Percentiles rank a stretch among this genome's conserved stretches.
Conservation (phyloP, 164 flowering plant genomes). For the Kalanchoe fedtschenkoi region DNA sequence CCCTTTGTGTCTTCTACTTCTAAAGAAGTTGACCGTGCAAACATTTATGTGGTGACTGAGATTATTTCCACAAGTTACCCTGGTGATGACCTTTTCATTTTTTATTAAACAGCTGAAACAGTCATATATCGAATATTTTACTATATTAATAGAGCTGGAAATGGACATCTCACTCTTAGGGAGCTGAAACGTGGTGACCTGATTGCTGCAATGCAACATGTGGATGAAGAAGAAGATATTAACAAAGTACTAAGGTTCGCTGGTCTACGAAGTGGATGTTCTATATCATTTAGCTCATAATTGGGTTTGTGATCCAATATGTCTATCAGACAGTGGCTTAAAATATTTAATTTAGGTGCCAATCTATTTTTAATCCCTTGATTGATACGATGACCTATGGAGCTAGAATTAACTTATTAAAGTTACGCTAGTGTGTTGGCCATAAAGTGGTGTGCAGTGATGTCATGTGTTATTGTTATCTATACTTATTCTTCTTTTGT, state of each 20-base stretch:
- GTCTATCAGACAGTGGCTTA: too few relatives aligned
- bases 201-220: slow-evolving; percentile 91
- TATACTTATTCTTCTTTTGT: too few relatives aligned
- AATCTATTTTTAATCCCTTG: too few relatives aligned
- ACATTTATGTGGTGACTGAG: neutral
- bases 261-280: neutral
- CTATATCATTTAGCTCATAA: neutral
- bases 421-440: too few relatives aligned
- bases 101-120: slow-evolving; percentile 73
- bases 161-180: slow-evolving; percentile 78
- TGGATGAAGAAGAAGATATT: slow-evolving; percentile 93
- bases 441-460: too few relatives aligned
- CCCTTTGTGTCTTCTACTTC: neutral
- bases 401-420: too few relatives aligned
- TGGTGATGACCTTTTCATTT: slow-evolving; percentile 9
- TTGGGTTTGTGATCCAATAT: neutral
- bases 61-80: neutral
- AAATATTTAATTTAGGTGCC: too few relatives aligned
- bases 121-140: slow-evolving; percentile 92
- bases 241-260: slow-evolving; percentile 81
- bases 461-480: too few relatives aligned
- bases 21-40: neutral
- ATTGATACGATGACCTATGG: too few relatives aligned
- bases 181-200: slow-evolving; percentile 87
- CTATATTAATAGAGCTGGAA: slow-evolving; percentile 83